phyloP scores from a whole-genome alignment of 768 basidiomycete genomes.

The Leucocoprinus sp. region DNA sequence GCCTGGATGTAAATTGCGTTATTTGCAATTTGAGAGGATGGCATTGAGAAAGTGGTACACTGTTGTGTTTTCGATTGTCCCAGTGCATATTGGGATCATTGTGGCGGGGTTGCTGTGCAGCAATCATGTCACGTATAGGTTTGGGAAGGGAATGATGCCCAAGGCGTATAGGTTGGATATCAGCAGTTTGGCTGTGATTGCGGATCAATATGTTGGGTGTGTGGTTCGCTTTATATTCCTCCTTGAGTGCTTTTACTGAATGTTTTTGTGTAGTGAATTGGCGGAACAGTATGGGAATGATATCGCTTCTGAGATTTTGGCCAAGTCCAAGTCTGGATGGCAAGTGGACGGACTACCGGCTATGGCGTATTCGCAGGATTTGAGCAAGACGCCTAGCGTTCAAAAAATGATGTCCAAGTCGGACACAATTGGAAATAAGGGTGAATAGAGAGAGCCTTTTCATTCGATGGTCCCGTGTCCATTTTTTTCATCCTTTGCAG shows the following conservation, averaged over 20 bases:
- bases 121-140: conserved; percentile 81
- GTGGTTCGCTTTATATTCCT: conserved; percentile 16
- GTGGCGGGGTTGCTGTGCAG: conserved; percentile 59
- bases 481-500: neutral
- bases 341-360: conserved; percentile 7
- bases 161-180: conserved; percentile 71
- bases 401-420: neutral
- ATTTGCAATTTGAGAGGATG: conserved; percentile 46
- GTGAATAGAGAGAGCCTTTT: neutral
- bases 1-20: conserved; percentile 66
- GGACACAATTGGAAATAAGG: neutral
- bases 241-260: neutral
- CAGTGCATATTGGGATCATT: conserved; percentile 58
- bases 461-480: neutral
- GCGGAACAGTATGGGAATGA: conserved; percentile 13
- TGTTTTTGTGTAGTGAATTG: conserved; percentile 1
- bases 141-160: conserved; percentile 85
- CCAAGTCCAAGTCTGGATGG: conserved; percentile 9
- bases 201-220: conserved; percentile 78
- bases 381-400: neutral
- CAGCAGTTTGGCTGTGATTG: conserved; percentile 71
- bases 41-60: conserved; percentile 61
- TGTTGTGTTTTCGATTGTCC: conserved; percentile 56
- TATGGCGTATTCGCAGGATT: conserved; percentile 2
- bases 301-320: conserved; percentile 11